A percentile compares a stretch with the other conserved stretches of the same genome.
Evolutionary conservation across 2,329 filamentous ascomycete genomes (phyloP).

Genomic region (Amauroascus verrucosus): DNA sequence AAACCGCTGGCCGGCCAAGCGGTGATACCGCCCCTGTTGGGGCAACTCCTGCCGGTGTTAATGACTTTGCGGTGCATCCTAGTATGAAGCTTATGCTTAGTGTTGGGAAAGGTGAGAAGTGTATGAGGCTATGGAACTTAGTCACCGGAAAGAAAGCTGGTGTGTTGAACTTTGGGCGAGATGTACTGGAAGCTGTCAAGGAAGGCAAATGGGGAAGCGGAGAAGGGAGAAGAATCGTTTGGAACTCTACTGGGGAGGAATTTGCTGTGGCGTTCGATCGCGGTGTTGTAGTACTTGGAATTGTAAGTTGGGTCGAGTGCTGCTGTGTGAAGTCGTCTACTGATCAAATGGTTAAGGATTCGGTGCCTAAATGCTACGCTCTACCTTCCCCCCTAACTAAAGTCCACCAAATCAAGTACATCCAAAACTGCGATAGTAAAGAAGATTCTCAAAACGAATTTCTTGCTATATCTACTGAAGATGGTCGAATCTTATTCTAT

Average conservation of each 20-base stretch:
- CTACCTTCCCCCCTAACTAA: slow-evolving; percentile 61
- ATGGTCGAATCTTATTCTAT: slow-evolving; percentile 77
- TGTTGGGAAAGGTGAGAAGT: slow-evolving; percentile 78
- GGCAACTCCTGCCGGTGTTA: slow-evolving; percentile 74
- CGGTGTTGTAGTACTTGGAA: slow-evolving; percentile 73
- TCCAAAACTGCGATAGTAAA: slow-evolving; percentile 42
- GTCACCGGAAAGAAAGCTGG: slow-evolving; percentile 94
- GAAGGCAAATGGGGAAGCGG: slow-evolving; percentile 68
- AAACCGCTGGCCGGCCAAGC: slow-evolving; percentile 66
- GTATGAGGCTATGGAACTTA: slow-evolving; percentile 91
- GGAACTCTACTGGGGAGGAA: slow-evolving; percentile 67
- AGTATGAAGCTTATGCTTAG: slow-evolving; percentile 95
- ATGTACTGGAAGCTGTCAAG: slow-evolving; percentile 62
- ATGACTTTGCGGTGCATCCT: slow-evolving; percentile 90
- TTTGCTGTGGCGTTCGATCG: slow-evolving; percentile 85
- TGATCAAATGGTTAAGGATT: slow-evolving; percentile 45
- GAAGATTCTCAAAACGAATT: slow-evolving; percentile 36
- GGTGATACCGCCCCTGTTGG: slow-evolving; percentile 81
- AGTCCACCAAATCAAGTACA: slow-evolving; percentile 69
- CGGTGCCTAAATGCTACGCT: slow-evolving; percentile 64
- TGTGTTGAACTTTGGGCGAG: slow-evolving; percentile 71
- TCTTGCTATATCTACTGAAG: slow-evolving; percentile 75
- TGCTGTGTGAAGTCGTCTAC: not conserved
- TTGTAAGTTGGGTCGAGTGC: slow-evolving; percentile 38
- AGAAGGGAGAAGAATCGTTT: slow-evolving; percentile 72